Evolutionary conservation across 2,329 filamentous ascomycete species (phyloP).

Genomic region (Trichoderma sp.): DNA sequence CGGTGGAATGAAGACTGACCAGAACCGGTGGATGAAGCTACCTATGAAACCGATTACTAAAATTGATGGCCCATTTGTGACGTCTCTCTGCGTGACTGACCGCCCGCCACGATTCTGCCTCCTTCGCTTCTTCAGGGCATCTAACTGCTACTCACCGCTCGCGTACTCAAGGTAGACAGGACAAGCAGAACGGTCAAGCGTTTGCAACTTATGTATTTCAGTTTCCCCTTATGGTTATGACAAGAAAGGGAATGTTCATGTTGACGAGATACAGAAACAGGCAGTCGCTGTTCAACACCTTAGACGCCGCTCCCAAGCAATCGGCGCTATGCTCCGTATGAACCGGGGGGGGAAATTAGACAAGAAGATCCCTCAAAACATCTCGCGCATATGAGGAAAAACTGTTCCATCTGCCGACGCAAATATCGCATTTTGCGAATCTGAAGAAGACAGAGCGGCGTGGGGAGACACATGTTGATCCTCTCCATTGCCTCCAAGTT

Average conservation of each 20-base stretch:
- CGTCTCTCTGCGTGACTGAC: no score
- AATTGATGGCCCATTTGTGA: no score
- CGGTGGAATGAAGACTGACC: no score
- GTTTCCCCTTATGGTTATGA: neutral
- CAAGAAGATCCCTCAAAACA: constrained; percentile 37
- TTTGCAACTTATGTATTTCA: neutral
- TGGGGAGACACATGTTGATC: constrained; percentile 34
- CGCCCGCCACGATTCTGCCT: no score
- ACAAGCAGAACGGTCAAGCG: neutral
- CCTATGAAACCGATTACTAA: no score
- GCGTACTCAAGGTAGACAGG: no score
- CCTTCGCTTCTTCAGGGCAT: no score
- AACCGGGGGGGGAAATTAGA: no score
- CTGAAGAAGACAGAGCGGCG: constrained; percentile 34
- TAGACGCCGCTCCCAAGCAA: neutral
- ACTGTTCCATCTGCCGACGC: constrained; percentile 39
- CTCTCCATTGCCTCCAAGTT: constrained; percentile 35
- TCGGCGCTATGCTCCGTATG: neutral
- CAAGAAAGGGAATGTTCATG: neutral
- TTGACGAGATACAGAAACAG: neutral
- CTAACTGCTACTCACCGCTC: no score
- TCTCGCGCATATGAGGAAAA: constrained; percentile 44
- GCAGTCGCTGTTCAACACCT: neutral
- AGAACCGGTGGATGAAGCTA: no score
- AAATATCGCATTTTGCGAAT: constrained; percentile 34